phyloP scores from a whole-genome alignment of 495 filamentous ascomycete genomes.

The Pyronema domesticum region DNA sequence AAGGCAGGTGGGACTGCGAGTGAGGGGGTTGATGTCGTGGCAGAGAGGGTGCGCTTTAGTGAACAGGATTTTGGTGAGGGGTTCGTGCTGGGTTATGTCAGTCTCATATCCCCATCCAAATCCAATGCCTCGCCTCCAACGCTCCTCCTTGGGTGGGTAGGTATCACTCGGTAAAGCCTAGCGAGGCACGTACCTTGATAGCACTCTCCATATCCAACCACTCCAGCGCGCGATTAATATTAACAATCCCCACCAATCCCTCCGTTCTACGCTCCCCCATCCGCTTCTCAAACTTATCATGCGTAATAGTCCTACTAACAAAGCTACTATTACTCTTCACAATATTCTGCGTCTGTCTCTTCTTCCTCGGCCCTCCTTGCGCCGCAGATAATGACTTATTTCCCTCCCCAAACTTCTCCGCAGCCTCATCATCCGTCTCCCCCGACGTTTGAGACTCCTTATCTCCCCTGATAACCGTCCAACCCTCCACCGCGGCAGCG shows the following conservation, averaged over 20 bases:
- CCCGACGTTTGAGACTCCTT: too few relatives aligned
- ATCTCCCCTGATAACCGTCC: too few relatives aligned
- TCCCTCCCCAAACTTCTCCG: slow-evolving; percentile 56
- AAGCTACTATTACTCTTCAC: slow-evolving; percentile 96
- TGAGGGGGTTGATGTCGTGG: slow-evolving; percentile 76
- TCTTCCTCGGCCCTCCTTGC: slow-evolving; percentile 59
- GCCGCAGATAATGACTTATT: slow-evolving; percentile 49
- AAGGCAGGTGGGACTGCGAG: slow-evolving; percentile 60
- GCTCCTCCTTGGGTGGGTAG: not conserved
- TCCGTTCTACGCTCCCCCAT: slow-evolving; percentile 59
- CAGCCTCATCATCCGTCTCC: not conserved
- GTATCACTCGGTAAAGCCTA: not conserved
- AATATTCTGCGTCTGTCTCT: slow-evolving; percentile 94
- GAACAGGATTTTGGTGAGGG: slow-evolving; percentile 85
- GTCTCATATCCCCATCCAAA: slow-evolving; percentile 27
- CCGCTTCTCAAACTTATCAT: slow-evolving; percentile 62
- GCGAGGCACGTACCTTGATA: slow-evolving; percentile 17
- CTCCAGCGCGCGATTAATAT: slow-evolving; percentile 84
- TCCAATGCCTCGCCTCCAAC: not conserved
- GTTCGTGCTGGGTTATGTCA: slow-evolving; percentile 43
- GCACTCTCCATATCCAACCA: slow-evolving; percentile 50
- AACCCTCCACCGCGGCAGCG: too few relatives aligned
- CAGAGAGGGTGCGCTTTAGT: slow-evolving; percentile 90
- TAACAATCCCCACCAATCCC: slow-evolving; percentile 78
- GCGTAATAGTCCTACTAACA: slow-evolving; percentile 81